Base-by-base conservation (phyloP, 352 stramenopile species). In the Pythium apleroticum region DNA sequence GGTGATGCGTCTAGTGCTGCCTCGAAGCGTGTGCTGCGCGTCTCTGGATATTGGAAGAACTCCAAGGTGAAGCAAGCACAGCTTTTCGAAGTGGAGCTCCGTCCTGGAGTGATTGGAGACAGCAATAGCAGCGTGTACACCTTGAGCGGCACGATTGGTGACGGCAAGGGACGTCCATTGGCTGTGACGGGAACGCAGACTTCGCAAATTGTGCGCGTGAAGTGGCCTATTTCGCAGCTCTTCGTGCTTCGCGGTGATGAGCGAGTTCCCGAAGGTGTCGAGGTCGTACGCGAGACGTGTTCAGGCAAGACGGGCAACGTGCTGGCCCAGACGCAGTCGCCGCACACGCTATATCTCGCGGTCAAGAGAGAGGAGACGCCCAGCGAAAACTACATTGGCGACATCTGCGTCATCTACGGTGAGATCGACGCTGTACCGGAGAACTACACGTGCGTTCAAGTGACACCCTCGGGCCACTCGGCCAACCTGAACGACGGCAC, bases 401-500 rank as follows among this genome's bases (percentile, higher is more conserved):
- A 96, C 19, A 64, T 96, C 19, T 91, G 77, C 31, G 84, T 96
- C 8, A 89, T 96, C 33, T 96, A 95, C 52, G 85, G 84, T 3
- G 88, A 94, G 37, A 93, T 96, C 33, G 88, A 96, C 57, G 77
- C 82, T 17, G 68, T 95, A 5, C 88, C 88, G 12, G 88, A 96
- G 17, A 66, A 78, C 27, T 96, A 91, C 49, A 88, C 66, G 22
- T 93, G 80, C 59, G 76, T 96, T 7, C 49, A 89, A 57, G 75
- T 71, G 25, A 96, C 88, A n/a, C 79, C 84, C 19, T 67, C 69
- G 0, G 86, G 86, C 3, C 64, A 83, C 56, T 91, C 83, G 4
- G 88, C 86, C 2, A 96, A 96, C 59, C 69, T 95, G 24, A 96
- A 96, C 66, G 84, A 93, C 27, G 86, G 86, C 1, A 91, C 83